phyloP scores from a whole-genome alignment of 331 rosid genomes.

The Rosa hybrid region DNA sequence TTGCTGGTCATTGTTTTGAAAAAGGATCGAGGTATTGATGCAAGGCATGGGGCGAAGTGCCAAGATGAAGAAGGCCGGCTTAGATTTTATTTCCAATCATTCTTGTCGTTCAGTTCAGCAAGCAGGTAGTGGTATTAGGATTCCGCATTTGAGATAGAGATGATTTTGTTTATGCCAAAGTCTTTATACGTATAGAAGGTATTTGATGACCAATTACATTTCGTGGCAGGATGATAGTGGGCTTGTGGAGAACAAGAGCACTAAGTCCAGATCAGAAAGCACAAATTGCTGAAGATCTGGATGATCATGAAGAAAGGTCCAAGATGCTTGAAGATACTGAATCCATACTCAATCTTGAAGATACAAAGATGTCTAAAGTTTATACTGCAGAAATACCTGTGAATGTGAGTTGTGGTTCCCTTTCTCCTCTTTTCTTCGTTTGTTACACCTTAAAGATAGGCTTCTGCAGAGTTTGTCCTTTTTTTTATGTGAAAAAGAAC shows the following conservation, averaged over 20 bases:
- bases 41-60: conserved; percentile 74
- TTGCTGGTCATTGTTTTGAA: conserved; percentile 58
- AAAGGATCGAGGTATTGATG: conserved; percentile 73
- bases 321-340: conserved; percentile 50
- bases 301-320: conserved; percentile 54
- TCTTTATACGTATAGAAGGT: not conserved
- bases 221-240: conserved; percentile 63
- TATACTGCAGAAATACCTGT: conserved; percentile 69
- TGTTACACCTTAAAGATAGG: not conserved
- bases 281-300: conserved; percentile 48
- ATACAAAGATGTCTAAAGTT: conserved; percentile 51
- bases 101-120: conserved; percentile 66
- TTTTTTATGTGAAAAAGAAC: not conserved
- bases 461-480: not conserved
- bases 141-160: not conserved
- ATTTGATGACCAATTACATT: not conserved
- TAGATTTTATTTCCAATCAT: conserved; percentile 81
- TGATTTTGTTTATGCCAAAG: not conserved
- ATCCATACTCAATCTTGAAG: conserved; percentile 46
- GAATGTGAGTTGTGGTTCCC: conserved; percentile 40
- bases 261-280: conserved; percentile 52
- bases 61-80: conserved; percentile 94
- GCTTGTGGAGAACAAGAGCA: conserved; percentile 79
- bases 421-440: not conserved
- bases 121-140: conserved; percentile 52